Evolutionary conservation across 31 red algal species (phyloP).

Genomic region (Porphyra umbilicalis): DNA sequence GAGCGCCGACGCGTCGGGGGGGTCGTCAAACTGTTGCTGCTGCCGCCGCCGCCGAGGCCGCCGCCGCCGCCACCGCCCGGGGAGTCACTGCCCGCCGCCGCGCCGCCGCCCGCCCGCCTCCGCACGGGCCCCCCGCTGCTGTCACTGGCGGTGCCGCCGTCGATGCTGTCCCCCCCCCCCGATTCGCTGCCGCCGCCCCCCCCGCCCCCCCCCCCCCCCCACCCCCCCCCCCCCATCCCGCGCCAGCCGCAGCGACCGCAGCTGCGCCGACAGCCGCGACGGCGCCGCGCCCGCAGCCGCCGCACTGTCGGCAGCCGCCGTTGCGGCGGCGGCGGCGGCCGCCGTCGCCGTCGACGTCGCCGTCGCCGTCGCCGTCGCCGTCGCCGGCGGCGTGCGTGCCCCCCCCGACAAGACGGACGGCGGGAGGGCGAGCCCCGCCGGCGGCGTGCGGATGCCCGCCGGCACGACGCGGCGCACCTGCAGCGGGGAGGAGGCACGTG

Average conservation of each 20-base stretch:
- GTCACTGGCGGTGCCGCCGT: neutral
- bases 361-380: neutral
- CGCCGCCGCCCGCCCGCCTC: neutral
- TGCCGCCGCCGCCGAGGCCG: neutral
- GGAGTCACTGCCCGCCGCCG: neutral
- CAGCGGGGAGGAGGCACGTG: neutral
- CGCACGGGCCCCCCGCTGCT: neutral
- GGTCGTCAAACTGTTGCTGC: neutral
- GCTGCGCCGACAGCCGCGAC: neutral
- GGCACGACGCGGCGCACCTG: neutral
- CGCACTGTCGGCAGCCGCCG: neutral
- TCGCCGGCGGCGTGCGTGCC: neutral
- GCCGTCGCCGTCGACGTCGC: neutral
- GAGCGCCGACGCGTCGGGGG: neutral
- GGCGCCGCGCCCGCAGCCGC: neutral
- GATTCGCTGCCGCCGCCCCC: too few species aligned
- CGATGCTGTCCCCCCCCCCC: neutral
- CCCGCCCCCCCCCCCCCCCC: too few species aligned
- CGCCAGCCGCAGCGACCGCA: neutral
- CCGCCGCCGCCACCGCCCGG: neutral
- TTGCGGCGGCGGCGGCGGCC: neutral
- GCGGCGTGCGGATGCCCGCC: neutral
- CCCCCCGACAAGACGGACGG: neutral
- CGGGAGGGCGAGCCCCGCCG: neutral
- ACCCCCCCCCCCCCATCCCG: too few species aligned